Conservation (phyloP, 73 alveolate species). For the Symbiodinium pilosum region DNA sequence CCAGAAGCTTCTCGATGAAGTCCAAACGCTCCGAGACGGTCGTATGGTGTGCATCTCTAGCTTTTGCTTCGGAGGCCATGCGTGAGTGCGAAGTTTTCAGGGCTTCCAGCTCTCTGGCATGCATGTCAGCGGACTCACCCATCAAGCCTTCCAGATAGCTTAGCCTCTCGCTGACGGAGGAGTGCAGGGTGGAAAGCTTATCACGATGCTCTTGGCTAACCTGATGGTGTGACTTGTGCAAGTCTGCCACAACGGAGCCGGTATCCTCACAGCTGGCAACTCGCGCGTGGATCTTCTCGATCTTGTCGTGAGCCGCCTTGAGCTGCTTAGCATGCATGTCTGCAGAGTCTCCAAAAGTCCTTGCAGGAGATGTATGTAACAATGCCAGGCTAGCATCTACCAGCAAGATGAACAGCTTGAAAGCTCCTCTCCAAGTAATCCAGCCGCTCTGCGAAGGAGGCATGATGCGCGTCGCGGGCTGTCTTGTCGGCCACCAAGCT, state of each 20-base stretch:
- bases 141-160: conserved; percentile 7
- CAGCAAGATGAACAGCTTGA: background rate
- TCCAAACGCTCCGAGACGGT: conserved; percentile 16
- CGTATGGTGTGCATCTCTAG: background rate
- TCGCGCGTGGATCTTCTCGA: conserved; percentile 13
- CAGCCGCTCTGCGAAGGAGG: background rate
- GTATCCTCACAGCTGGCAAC: background rate
- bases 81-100: background rate
- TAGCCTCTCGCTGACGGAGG: conserved; percentile 10
- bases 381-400: background rate
- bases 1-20: conserved; percentile 7
- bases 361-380: background rate
- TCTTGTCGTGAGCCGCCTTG: conserved; percentile 20
- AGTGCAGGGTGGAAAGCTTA: background rate
- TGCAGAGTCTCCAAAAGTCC: conserved; percentile 13
- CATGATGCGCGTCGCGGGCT: background rate
- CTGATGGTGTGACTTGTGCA: background rate
- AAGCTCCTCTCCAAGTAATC: background rate
- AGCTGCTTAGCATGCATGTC: conserved; percentile 22
- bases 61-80: background rate
- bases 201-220: conserved; percentile 3
- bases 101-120: background rate
- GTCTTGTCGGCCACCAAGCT: background rate
- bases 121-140: background rate
- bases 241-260: conserved; percentile 2